Evolutionary conservation across 176 grass and related monocot species (phyloP).

Genomic region (Chrysopogon serrulatus): DNA sequence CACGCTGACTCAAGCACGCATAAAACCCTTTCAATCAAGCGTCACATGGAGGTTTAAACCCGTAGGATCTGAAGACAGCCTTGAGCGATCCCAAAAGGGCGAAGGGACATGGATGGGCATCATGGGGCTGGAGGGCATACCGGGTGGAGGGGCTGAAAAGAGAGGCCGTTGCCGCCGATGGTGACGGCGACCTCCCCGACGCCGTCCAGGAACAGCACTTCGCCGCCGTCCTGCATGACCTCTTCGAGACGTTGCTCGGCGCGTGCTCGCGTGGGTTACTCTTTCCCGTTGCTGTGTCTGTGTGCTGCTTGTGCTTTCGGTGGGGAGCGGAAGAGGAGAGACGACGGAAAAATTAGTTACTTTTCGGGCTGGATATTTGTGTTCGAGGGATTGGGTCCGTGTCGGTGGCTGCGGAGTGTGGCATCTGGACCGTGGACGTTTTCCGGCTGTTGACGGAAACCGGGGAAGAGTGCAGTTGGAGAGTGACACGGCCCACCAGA

Average conservation of each 20-base stretch:
- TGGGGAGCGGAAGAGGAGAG: background rate
- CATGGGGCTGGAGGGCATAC: constrained; percentile 23
- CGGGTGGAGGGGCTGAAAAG: constrained; percentile 45
- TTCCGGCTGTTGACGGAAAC: too few relatives aligned
- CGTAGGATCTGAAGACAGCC: constrained; percentile 11
- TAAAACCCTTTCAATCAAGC: background rate
- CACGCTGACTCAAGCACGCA: background rate
- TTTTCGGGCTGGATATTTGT: background rate
- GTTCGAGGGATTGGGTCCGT: background rate
- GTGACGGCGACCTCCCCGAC: constrained; percentile 58
- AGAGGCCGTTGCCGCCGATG: constrained; percentile 47
- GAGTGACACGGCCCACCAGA: too few relatives aligned
- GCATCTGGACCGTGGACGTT: background rate
- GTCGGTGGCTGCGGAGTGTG: background rate
- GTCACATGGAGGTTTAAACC: background rate
- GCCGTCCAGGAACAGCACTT: constrained; percentile 56
- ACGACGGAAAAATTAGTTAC: background rate
- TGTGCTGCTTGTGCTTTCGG: background rate
- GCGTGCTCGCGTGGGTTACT: background rate
- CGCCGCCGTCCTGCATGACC: constrained; percentile 48
- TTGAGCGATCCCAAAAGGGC: background rate
- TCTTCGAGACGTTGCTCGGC: background rate
- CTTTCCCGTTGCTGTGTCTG: background rate
- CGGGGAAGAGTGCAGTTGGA: too few relatives aligned
- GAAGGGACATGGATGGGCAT: background rate